phyloP scores from a whole-genome alignment of 208 protist species.

The Porcisia deanei region DNA sequence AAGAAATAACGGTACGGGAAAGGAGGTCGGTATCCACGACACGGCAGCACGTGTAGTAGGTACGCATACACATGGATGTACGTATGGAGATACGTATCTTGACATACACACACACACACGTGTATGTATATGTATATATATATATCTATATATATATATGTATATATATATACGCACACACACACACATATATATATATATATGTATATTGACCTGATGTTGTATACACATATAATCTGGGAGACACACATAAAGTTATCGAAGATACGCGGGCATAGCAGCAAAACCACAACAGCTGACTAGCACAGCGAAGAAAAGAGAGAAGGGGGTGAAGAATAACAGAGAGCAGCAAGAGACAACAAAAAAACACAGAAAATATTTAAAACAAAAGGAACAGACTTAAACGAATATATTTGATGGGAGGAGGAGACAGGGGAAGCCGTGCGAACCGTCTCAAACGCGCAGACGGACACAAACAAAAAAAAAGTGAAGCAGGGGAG shows the following conservation, averaged over 20 bases:
- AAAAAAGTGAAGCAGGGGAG: no score
- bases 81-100: background rate
- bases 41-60: background rate
- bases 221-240: no score
- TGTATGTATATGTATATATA: background rate
- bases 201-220: no score
- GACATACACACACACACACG: no score
- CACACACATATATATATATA: background rate
- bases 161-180: background rate
- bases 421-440: background rate
- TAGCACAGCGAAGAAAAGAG: no score
- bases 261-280: no score
- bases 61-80: background rate
- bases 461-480: background rate
- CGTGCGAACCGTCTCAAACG: background rate
- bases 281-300: no score
- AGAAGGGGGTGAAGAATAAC: no score
- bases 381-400: background rate
- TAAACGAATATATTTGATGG: background rate
- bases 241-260: no score
- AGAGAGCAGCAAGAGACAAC: background rate
- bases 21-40: background rate
- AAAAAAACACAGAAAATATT: background rate
- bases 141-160: background rate
- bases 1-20: background rate